These are phyloP conservation scores for Lachancea sp. DNA, from an alignment of 805 yeast species.

Conservation along the genomic window DNA sequence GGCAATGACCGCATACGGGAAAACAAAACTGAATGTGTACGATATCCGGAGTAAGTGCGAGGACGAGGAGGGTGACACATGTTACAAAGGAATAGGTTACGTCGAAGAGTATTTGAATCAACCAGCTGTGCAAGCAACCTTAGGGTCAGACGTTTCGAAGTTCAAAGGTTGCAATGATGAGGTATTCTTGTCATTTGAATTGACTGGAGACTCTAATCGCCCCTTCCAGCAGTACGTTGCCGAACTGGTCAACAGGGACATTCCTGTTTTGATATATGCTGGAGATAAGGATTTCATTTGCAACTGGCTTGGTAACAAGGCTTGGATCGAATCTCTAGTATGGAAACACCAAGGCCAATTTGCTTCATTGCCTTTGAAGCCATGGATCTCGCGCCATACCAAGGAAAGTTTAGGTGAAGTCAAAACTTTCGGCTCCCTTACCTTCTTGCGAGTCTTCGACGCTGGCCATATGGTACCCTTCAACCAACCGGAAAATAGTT, in stretches of 20 bases:
- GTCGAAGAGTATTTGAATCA: conserved; percentile 69
- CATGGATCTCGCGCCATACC: conserved; percentile 36
- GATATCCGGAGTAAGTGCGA: conserved; percentile 80
- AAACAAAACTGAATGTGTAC: conserved; percentile 80
- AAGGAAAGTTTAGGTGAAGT: conserved; percentile 59
- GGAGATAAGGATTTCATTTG: conserved; percentile 92
- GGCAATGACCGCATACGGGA: conserved; percentile 60
- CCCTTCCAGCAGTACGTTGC: conserved; percentile 75
- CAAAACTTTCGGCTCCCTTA: conserved; percentile 62
- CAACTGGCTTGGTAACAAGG: conserved; percentile 87
- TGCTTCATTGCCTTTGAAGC: conserved; percentile 35
- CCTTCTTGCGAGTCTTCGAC: conserved; percentile 68
- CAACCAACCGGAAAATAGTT: conserved; percentile 72
- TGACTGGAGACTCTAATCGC: conserved; percentile 79
- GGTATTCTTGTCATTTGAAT: conserved; percentile 59
- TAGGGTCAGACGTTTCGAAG: conserved; percentile 78
- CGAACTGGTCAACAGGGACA: conserved; percentile 56
- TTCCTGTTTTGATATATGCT: conserved; percentile 86
- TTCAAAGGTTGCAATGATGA: conserved; percentile 64
- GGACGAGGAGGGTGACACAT: conserved; percentile 49
- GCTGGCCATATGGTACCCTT: conserved; percentile 94
- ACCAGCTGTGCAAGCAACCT: conserved; percentile 61
- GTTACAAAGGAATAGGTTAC: conserved; percentile 67
- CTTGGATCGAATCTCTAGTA: conserved; percentile 64
- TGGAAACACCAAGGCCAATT: conserved; percentile 56